Percentiles rank a stretch among this genome's conserved stretches.
Evolutionary conservation across 2,329 filamentous ascomycete genomes (phyloP).

Genomic region (Stemphylium vesicarium): DNA sequence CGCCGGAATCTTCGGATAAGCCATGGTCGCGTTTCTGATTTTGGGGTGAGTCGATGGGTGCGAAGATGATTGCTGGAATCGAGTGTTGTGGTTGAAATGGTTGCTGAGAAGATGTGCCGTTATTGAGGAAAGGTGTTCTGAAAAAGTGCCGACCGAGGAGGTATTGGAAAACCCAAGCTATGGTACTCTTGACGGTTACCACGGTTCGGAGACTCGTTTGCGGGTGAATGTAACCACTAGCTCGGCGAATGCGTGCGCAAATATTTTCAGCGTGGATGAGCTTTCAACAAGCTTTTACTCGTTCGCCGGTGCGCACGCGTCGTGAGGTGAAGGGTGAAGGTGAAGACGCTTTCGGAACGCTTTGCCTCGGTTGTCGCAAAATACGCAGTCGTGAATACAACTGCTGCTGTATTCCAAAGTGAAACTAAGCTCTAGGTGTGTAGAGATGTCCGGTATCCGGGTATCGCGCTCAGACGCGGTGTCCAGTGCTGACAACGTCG

Average conservation of each 20-base stretch:
- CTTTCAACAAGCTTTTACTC: neutral
- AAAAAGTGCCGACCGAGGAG: neutral
- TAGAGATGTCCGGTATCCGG: constrained; percentile 4
- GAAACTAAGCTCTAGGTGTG: neutral
- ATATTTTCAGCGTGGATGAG: neutral
- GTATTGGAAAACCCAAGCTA: neutral
- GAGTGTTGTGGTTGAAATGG: neutral
- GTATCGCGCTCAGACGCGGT: constrained; percentile 28
- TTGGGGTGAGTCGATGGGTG: neutral
- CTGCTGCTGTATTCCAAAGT: neutral
- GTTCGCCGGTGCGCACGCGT: neutral
- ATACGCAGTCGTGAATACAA: neutral
- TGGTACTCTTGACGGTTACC: constrained; percentile 4
- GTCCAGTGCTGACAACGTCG: constrained; percentile 27
- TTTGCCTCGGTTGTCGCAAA: neutral
- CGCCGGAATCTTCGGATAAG: constrained; percentile 26
- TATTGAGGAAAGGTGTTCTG: neutral
- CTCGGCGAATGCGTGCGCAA: neutral
- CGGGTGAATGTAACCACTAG: neutral
- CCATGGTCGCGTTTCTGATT: neutral
- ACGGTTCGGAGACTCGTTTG: constrained; percentile 7
- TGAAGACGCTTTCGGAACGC: neutral
- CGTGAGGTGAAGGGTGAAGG: neutral
- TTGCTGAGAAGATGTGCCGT: neutral
- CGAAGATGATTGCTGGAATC: neutral